These are phyloP conservation scores for Massarina eburnea DNA, from an alignment of 2,329 filamentous ascomycete genomes.

Conservation along the genomic window DNA sequence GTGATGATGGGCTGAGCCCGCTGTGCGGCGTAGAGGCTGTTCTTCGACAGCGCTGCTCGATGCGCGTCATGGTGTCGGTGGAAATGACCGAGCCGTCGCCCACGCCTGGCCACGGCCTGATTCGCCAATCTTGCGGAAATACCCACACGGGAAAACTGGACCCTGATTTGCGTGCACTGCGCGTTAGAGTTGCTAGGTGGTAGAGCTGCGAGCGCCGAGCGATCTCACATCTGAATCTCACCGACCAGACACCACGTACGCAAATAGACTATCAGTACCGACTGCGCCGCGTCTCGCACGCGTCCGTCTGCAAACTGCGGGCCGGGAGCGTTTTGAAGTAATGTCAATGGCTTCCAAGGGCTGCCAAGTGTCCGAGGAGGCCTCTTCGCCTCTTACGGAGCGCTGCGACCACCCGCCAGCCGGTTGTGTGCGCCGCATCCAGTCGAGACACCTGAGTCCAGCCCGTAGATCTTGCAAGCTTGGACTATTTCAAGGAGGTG, in stretches of 20 bases:
- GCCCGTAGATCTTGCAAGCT: constrained; percentile 2
- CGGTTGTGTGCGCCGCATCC: too few species aligned
- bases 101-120: background rate
- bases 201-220: too few species aligned
- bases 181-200: too few species aligned
- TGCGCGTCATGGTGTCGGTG: background rate
- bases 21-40: too few species aligned
- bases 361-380: too few species aligned
- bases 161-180: background rate
- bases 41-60: too few species aligned
- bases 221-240: background rate
- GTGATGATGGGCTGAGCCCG: too few species aligned
- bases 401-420: background rate
- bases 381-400: background rate
- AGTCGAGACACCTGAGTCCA: background rate
- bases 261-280: background rate
- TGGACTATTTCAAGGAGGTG: background rate
- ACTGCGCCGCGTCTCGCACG: background rate
- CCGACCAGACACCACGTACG: background rate
- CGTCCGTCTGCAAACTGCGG: background rate
- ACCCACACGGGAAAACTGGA: background rate
- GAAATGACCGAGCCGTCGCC: background rate
- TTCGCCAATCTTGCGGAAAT: background rate
- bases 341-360: background rate
- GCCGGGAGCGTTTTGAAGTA: too few species aligned